Evolutionary conservation across 75 land plant species (phyloP).

Genomic region (Picea glauca): DNA sequence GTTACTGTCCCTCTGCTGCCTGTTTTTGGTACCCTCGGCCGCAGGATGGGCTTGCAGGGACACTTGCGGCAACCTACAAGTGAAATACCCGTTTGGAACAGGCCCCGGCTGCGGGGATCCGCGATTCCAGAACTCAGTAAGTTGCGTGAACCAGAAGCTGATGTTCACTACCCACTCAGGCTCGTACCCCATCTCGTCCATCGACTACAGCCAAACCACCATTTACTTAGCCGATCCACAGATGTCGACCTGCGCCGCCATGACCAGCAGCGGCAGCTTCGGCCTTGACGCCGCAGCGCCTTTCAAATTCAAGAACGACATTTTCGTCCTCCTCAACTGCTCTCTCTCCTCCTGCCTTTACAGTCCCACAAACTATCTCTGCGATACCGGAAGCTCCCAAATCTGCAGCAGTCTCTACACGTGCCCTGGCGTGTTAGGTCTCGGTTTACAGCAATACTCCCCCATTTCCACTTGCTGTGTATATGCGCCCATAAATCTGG

Average conservation of each 20-base stretch:
- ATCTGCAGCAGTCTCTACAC: conserved; percentile 13
- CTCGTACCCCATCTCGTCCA: background rate
- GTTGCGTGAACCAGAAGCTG: conserved; percentile 13
- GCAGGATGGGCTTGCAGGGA: conserved; percentile 7
- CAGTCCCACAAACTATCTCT: background rate
- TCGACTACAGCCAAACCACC: conserved; percentile 6
- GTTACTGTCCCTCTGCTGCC: background rate
- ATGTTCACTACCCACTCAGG: conserved; percentile 13
- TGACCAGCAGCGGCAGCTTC: conserved; percentile 2
- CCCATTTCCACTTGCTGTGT: conserved; percentile 19
- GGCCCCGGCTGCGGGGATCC: conserved; percentile 18
- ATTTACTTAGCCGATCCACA: conserved; percentile 10
- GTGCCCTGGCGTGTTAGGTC: conserved; percentile 3
- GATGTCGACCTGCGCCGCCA: conserved; percentile 14
- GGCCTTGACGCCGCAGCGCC: conserved; percentile 20
- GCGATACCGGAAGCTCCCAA: conserved; percentile 16
- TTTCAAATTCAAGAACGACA: conserved; percentile 8
- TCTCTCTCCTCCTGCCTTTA: background rate
- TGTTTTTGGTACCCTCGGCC: background rate
- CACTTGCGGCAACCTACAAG: conserved; percentile 10
- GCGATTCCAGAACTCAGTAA: conserved; percentile 9
- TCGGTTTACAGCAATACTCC: conserved; percentile 3
- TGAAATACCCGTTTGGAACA: conserved; percentile 19
- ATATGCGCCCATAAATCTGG: background rate
- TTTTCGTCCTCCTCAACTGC: conserved; percentile 20